Conservation (phyloP, 352 stramenopile genomes). For the Phytophthora crassamura region DNA sequence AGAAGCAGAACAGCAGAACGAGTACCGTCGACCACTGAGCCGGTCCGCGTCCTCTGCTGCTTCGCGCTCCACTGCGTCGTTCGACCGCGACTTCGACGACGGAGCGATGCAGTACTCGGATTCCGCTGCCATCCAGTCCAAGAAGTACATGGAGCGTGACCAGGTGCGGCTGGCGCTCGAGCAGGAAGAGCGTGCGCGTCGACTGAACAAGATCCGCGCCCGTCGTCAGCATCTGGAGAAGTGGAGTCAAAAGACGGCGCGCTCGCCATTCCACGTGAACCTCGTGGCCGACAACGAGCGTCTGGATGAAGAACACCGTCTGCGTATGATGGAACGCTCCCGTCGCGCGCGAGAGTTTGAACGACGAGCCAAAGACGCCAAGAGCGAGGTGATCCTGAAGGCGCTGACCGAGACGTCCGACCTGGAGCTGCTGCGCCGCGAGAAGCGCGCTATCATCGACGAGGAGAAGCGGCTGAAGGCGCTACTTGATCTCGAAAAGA, state of each 20-base stretch:
- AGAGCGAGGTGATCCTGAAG: slow-evolving; percentile 94
- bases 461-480: slow-evolving; percentile 94
- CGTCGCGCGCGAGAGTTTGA: slow-evolving; percentile 70
- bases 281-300: slow-evolving; percentile 95
- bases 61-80: slow-evolving; percentile 29
- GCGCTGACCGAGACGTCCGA: slow-evolving; percentile 90
- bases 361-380: slow-evolving; percentile 83
- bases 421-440: slow-evolving; percentile 89
- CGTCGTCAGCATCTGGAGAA: slow-evolving; percentile 71
- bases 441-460: slow-evolving; percentile 95
- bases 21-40: slow-evolving; percentile 13
- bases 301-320: slow-evolving; percentile 90
- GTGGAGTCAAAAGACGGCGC: slow-evolving; percentile 92
- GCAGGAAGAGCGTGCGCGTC: slow-evolving; percentile 59
- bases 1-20: slow-evolving; percentile 5
- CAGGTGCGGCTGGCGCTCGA: slow-evolving; percentile 71
- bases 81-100: slow-evolving; percentile 40
- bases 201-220: slow-evolving; percentile 68
- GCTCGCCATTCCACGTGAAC: slow-evolving; percentile 93
- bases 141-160: slow-evolving; percentile 78
- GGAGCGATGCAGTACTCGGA: slow-evolving; percentile 52
- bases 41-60: slow-evolving; percentile 31
- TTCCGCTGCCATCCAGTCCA: slow-evolving; percentile 80
- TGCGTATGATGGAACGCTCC: slow-evolving; percentile 81
- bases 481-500: slow-evolving; percentile 94